Evolutionary conservation across 139 green algal genomes (phyloP), one percentile per base, ranked within the genome.

Genomic region (Haematococcus lacustris): DNA sequence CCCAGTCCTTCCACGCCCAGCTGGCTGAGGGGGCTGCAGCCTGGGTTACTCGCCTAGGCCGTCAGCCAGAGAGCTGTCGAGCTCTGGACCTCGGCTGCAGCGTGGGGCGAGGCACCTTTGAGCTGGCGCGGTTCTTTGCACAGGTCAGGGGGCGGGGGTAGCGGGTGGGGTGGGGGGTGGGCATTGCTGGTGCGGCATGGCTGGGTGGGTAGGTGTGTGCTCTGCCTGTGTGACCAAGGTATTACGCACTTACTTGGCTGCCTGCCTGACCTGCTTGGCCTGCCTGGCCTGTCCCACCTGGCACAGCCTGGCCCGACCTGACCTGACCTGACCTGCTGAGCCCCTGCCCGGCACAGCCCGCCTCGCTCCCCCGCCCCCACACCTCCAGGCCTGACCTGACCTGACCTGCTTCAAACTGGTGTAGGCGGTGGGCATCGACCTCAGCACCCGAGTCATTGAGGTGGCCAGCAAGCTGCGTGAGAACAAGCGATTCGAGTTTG

Each of bases 11-110:
- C 64, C 80, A 81, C 1, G 62, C 38, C 26, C 81, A 78, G 72
- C 76, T 73, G 38, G 75, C 77, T 5, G 75, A 86, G 7, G 59
- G 76, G 17, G 75, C 83, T 13, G 61, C 30, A 2, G 3, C 50
- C 33, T 86, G 77, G 75, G 50, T 40, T 40, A 59, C 40, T 5
- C 39, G 53, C 38, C 47, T 33, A 35, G 40, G 71, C 75, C 37
- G 32, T n/a, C 63, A 38, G 4, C 51, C 73, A 28, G 51, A 61
- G n/a, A n/a, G n/a, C n/a, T n/a, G 50, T 1, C 74, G 74, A 17
- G 90, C 84, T 1, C 69, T 96, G 59, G 90, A 96, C 76, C 60
- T 96, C 28, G 90, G 90, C 28, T 96, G 90, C 61, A 78, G 81
- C 3, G 87, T 93, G 7, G 90, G 90, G 21, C 78, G 84, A 9